Evolutionary conservation across 2,329 filamentous ascomycete species (phyloP), one percentile per base, ranked within the genome.

Genomic region (Beauveria pseudobassiana): DNA sequence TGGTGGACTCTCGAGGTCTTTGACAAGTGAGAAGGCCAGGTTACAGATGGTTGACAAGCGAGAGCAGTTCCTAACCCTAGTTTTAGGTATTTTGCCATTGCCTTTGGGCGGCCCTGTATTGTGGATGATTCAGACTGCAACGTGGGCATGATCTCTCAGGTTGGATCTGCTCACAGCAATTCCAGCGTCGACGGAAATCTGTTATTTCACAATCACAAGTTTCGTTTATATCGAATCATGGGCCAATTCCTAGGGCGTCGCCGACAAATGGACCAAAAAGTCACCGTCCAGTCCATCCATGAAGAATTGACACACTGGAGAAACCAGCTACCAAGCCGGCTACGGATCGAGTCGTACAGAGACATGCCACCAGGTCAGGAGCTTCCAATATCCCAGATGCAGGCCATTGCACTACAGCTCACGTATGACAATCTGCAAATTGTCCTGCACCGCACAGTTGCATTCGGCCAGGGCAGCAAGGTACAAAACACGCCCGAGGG

Each of bases 1-100:
- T 63, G 61, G 61, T 63, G 61, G 61, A 38, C 61, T 22, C 45
- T 63, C 10, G 61, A 59, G 16, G 61, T 63, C 3, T 63, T 60
- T 34, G 61, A 63, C 38, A 63, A 63, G 61, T 63, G 45, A 46
- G 61, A 2, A 24, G 20, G 12, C 28, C 24, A 10, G 34, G 12
- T 14, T 10, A 18, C 9, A 22, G 16, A 8, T 34, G 20, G 12
- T 3, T 38, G 9, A 18, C 9, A 20, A 38, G 18, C 28, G 24
- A 10, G 7, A 6, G 14, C 7, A 12, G 5, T n/a, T 56, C 18
- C 20, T 48, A 54, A 48, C 38, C n/a, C 20, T 20, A 6, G 9
- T 26, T n/a, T 3, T 20, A 63, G 61, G 22, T 63, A 63, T 24
- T 45, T 43, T 9, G 61, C 61, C 24, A 40, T 63, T 51, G 56